Evolutionary conservation across 2,329 filamentous ascomycete species (phyloP).

Genomic region (Colletotrichum echinochloae): DNA sequence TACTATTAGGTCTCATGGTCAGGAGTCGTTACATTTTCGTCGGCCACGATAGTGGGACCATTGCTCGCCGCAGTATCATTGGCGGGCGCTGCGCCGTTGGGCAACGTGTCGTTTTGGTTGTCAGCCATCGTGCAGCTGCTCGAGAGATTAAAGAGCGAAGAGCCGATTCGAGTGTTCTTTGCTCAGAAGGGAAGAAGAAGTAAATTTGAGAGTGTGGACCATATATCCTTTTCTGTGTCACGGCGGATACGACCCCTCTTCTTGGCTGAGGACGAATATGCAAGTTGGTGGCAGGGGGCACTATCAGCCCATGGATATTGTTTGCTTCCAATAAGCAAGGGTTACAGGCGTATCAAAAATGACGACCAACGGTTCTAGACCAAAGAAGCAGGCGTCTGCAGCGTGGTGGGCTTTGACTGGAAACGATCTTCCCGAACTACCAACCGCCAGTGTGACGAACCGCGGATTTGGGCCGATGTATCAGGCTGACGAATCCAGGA

Average conservation of each 20-base stretch:
- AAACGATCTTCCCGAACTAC: neutral
- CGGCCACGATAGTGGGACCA: neutral
- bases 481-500: neutral
- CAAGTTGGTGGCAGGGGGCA: neutral
- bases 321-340: conserved; percentile 10
- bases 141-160: rapidly evolving
- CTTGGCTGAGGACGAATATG: neutral
- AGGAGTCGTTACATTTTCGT: neutral
- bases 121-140: neutral
- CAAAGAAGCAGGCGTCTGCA: neutral
- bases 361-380: neutral
- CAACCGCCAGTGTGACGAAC: neutral
- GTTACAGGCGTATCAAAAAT: neutral
- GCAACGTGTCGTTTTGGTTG: neutral
- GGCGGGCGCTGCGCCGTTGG: neutral
- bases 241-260: conserved; percentile 4
- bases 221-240: neutral
- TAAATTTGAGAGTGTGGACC: neutral
- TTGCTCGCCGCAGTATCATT: neutral
- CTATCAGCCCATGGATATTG: neutral
- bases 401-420: neutral
- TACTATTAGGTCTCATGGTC: neutral
- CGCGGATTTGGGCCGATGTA: neutral
- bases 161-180: neutral
- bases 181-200: neutral